A percentile compares a stretch with the other conserved stretches of the same genome.
Conservation (phyloP, 208 protist species). For the Acanthamoeba castellanii region DNA sequence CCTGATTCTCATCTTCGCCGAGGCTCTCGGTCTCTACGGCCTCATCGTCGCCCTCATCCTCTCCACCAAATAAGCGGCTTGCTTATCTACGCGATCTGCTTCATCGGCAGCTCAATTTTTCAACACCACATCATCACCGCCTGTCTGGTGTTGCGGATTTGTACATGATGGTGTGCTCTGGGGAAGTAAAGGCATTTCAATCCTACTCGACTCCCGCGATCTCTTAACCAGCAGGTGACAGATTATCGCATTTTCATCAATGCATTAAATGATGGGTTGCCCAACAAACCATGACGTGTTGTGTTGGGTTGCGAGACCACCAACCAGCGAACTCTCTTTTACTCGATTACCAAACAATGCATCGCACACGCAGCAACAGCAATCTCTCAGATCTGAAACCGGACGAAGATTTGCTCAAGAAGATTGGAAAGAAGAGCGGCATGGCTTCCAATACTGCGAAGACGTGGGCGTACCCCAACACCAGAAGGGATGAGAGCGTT, state of each 20-base stretch:
- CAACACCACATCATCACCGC: neutral
- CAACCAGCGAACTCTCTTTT: neutral
- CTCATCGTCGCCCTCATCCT: slow-evolving; percentile 99
- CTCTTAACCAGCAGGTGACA: too few species aligned
- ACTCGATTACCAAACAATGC: neutral
- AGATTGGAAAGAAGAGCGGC: neutral
- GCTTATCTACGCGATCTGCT: slow-evolving; percentile 64
- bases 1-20: slow-evolving; percentile 99
- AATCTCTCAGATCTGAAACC: neutral
- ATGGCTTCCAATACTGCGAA: neutral
- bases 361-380: neutral
- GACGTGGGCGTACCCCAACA: slow-evolving; percentile 74
- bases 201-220: too few species aligned
- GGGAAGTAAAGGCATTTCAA: neutral
- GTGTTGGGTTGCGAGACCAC: neutral
- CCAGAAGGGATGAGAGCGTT: slow-evolving; percentile 75
- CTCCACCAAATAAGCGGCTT: slow-evolving; percentile 58
- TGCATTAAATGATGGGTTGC: neutral
- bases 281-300: neutral
- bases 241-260: too few species aligned
- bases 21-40: slow-evolving; percentile 98
- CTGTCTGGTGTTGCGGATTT: neutral
- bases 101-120: neutral
- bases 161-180: neutral
- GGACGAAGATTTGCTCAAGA: neutral